Base-by-base conservation (phyloP, 177 flowering plant species). In the Vitis hybrid region DNA sequence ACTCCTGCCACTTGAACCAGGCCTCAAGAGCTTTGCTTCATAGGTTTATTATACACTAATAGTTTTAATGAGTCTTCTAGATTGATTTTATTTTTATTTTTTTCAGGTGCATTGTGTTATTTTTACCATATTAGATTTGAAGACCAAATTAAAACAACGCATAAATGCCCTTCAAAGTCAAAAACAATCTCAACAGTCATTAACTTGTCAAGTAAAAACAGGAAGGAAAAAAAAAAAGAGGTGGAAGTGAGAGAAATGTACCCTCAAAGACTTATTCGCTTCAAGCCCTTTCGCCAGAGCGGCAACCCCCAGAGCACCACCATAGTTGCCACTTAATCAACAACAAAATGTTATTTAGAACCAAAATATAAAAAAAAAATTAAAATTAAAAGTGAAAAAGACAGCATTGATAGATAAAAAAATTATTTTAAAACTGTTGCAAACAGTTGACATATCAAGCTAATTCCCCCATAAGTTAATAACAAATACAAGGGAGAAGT, bases 221-320 rank as follows among this genome's bases (percentile, higher is more conserved):
- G 45, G 7, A 34, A 34, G 66, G n/a, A n/a, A 57, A 14, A 56
- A 65, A 54, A 34, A 52, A 23, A 23, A 23, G 26, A 69, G 55
- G 23, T 14, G 13, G 49, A 18, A 39, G 18, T 62, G 39, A 4
- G 19, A 68, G 49, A 70, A 14, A 49, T 65, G 48, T 89, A 96
- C 99, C 91, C 91, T 80, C 77, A 96, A 78, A 32, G 97, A 89
- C 80, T 92, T 93, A 85, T 96, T 93, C 56, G 82, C 85, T 73
- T 93, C 97, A 52, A 92, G 70, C 59, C 97, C 98, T 82, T 93
- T 96, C 32, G 93, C 97, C 67, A 96, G 81, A 60, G 95, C 89
- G 85, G 93, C 87, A 73, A 85, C 97, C 58, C 98, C 99, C 72
- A 96, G 75, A 66, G 97, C 83, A 73, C 99, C 99, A 71, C 98